Base-by-base conservation (phyloP, 2,329 filamentous ascomycete species). In the Herpotrichia juniperi region DNA sequence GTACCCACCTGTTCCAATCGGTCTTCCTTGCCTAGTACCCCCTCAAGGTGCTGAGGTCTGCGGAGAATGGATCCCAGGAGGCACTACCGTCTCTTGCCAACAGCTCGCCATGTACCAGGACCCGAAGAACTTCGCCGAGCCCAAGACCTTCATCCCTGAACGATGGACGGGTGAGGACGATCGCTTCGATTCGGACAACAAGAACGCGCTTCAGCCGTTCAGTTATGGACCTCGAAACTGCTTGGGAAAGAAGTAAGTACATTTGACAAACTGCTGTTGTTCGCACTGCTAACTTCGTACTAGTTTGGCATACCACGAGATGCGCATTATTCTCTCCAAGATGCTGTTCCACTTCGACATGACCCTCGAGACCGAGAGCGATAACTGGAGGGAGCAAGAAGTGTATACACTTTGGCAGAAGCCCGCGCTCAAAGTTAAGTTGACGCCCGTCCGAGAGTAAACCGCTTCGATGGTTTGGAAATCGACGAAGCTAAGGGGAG, bases 1-100 rank as follows among this genome's bases (percentile, higher is more conserved):
- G 9, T 77, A 73, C 37, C 75, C 74, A 1, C 72, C 74, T 11
- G 67, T 69, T 4, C 62, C 74, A 5, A 58, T 57, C 19, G 61
- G 62, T 4, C 48, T 70, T n/a, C 66, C 73, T 2, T 58, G 69
- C 8, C 22, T 63, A 7, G 66, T 72, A 9, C 72, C 48, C 39
- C 14, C 37, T 1, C 62, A 58, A 5, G 75, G 74, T 6, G 57
- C 61, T 4, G 35, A 64, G 1, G 62, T 77, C 14, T 63, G 66
- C 48, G 74, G 68, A 3, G 9, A 64, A 9, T 66, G 45, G 40
- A 56, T 77, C 24, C 72, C 73, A 11, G 64, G 58, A 11, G 45
- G 26, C 7, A 57, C 51, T 3, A 53, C 48, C 1, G 58, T 63
- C 17, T 19, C 50, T 5, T 40, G 42, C 31, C 32, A 42, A 17